Percentiles rank a stretch among this genome's conserved stretches.
phyloP scores from a whole-genome alignment of 805 yeast genomes.

The Kodamaea neixiangensis region DNA sequence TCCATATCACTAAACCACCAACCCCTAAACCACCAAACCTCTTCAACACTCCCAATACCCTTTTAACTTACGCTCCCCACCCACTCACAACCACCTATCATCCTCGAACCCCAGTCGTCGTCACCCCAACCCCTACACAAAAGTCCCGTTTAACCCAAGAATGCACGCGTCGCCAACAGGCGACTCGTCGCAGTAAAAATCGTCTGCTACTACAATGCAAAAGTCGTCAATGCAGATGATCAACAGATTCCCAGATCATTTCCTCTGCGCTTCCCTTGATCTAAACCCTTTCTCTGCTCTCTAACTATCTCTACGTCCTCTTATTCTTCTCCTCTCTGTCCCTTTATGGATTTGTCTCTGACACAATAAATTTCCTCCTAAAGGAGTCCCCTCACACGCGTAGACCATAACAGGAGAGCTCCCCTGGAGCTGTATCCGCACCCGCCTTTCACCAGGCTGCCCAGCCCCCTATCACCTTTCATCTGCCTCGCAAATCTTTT shows the following conservation, averaged over 20 bases:
- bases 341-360: too few relatives aligned
- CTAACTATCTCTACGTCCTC: neutral
- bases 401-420: too few relatives aligned
- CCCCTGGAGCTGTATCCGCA: neutral
- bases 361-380: neutral
- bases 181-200: neutral
- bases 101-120: conserved; percentile 2
- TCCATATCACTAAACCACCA: too few relatives aligned
- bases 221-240: neutral
- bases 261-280: neutral
- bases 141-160: neutral
- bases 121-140: neutral
- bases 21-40: too few relatives aligned
- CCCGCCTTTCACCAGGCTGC: neutral
- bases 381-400: neutral
- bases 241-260: neutral
- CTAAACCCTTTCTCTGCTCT: too few relatives aligned
- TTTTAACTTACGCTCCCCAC: neutral
- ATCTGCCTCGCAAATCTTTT: too few relatives aligned
- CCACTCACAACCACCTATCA: neutral
- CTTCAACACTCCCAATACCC: too few relatives aligned
- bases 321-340: neutral
- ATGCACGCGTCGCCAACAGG: conserved; percentile 4
- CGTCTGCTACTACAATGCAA: neutral
- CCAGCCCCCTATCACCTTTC: too few relatives aligned